Evolutionary conservation across 2,329 filamentous ascomycete genomes (phyloP), one percentile per base, ranked within the genome.

Genomic region (Verticillium nubilum): DNA sequence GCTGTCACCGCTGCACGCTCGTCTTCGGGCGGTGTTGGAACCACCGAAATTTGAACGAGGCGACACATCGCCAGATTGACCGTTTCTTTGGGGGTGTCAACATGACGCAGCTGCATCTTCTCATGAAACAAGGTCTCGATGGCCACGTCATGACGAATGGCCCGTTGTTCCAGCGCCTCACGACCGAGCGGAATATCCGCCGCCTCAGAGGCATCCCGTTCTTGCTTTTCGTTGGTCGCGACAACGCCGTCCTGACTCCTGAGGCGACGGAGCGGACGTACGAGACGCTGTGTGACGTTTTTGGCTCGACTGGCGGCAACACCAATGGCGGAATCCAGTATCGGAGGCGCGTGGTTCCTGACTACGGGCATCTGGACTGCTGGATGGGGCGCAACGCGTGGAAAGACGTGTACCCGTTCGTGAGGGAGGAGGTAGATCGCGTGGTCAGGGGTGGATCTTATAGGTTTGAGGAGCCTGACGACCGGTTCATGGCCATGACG

Each of bases 1-100:
- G 78, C 57, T 89, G 86, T 72, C 86, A 88, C 71, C 80, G 86
- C 17, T 76, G 77, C 58, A 79, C 78, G 5, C 72, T 89, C 26
- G 78, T 84, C 15, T 89, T 87, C 64, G 86, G 86, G 35, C 80
- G 83, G 62, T 83, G 78, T 71, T 90, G 86, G 86, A 85, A 80
- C 66, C 86, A 89, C 70, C 68, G 65, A 3, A 88, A 89, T 68
- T 78, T 89, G 29, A 88, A 88, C 72, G 83, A 84, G 72, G 84
- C 81, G 3, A 89, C 86, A 2, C 86, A 89, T 70, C 73, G 79
- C 0, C 80, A 86, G 66, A 80, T 87, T 54, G 79, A 85, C 68
- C 78, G 80, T 31, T 85, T 87, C 71, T 83, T 89, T 59, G 82
- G 82, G 64, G 86, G 86, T 58, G 80, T 85, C 58, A 84, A 82